phyloP scores from a whole-genome alignment of 257 asterid genomes.

The Dorcoceras hygrometricum region DNA sequence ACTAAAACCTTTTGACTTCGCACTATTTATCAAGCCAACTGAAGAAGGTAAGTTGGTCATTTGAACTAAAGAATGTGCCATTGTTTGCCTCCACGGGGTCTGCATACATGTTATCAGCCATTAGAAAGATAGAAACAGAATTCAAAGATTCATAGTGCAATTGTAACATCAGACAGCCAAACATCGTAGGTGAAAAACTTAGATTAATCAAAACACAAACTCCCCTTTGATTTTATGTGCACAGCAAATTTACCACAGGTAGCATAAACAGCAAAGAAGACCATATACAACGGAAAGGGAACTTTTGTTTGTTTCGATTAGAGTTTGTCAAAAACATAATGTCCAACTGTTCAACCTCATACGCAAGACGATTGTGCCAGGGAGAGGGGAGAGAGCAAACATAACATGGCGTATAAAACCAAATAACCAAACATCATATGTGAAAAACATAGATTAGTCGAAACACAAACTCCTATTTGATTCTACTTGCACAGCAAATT shows the following conservation, averaged over 20 bases:
- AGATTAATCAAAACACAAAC: conserved; percentile 25
- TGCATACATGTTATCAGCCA: conserved; percentile 19
- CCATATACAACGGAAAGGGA: neutral
- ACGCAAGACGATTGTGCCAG: too few relatives aligned
- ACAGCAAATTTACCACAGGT: neutral
- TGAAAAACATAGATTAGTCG: conserved; percentile 30
- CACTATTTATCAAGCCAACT: conserved; percentile 3
- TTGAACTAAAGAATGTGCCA: conserved; percentile 41
- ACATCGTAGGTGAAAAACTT: conserved; percentile 8
- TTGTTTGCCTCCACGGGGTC: conserved; percentile 23
- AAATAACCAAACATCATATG: neutral
- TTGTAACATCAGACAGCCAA: neutral
- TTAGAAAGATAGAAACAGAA: conserved; percentile 1
- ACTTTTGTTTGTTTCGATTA: neutral
- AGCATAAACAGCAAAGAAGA: conserved; percentile 9
- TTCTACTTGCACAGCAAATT: neutral
- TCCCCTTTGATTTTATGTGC: too few relatives aligned
- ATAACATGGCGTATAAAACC: neutral
- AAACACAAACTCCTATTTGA: too few relatives aligned
- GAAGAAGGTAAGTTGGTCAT: conserved; percentile 30
- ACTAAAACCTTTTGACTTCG: conserved; percentile 45
- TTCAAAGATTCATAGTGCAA: neutral
- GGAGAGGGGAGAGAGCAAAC: neutral
- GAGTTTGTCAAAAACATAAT: neutral
- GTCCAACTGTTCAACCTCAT: neutral